phyloP scores from a whole-genome alignment of 2,329 filamentous ascomycete genomes.

The Aspergillus sclerotialis region DNA sequence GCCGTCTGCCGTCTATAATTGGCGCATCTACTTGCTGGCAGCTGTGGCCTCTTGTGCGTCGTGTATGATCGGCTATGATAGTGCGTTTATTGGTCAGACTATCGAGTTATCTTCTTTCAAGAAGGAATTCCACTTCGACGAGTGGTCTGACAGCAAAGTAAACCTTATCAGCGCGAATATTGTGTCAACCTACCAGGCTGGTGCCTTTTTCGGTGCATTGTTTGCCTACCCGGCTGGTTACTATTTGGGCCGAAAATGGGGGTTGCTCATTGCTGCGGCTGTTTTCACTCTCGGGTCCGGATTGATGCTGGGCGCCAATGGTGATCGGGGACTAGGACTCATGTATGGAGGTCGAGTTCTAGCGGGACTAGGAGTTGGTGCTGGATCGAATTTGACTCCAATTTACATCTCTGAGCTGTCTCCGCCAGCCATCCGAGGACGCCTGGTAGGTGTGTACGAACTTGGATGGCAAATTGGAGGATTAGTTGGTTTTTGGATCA shows the following conservation, averaged over 20 bases:
- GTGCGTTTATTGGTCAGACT: constrained; percentile 72
- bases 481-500: constrained; percentile 47
- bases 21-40: constrained; percentile 50
- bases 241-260: constrained; percentile 60
- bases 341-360: constrained; percentile 53
- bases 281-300: constrained; percentile 66
- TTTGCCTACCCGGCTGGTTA: constrained; percentile 60
- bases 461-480: constrained; percentile 49
- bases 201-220: constrained; percentile 74
- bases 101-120: constrained; percentile 63
- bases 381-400: constrained; percentile 50
- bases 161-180: constrained; percentile 65
- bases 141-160: constrained; percentile 32
- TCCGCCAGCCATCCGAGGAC: constrained; percentile 52
- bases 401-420: constrained; percentile 55
- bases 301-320: constrained; percentile 62
- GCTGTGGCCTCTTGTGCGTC: constrained; percentile 50
- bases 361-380: constrained; percentile 52
- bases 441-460: constrained; percentile 53
- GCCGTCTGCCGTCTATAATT: constrained; percentile 54
- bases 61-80: constrained; percentile 59
- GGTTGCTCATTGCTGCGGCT: constrained; percentile 53
- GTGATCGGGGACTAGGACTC: constrained; percentile 54
- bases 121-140: constrained; percentile 58
- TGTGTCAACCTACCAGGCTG: constrained; percentile 74